Conservation (phyloP, 257 asterid genomes). For the Fraxinus cuspidata region DNA sequence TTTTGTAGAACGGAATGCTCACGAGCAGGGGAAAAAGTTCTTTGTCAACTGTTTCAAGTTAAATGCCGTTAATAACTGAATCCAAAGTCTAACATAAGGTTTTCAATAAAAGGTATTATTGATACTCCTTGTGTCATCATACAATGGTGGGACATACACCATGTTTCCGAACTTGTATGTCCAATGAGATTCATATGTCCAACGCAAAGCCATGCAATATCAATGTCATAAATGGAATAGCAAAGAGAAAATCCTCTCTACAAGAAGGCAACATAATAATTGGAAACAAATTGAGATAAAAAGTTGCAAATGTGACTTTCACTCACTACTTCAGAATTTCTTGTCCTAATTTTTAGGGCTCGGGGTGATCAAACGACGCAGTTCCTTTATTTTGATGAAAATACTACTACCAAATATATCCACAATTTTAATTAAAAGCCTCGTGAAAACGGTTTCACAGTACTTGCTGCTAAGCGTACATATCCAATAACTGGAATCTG, state of each 20-base stretch:
- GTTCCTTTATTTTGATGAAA: neutral
- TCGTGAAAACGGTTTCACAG: neutral
- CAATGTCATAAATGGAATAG: neutral
- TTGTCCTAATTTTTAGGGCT: neutral
- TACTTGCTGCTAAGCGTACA: neutral
- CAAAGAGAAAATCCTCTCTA: neutral
- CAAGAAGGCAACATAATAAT: neutral
- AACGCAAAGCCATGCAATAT: neutral
- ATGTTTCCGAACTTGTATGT: neutral
- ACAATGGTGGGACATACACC: neutral
- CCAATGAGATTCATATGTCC: neutral
- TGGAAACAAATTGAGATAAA: neutral
- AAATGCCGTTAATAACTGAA: neutral
- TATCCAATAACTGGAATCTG: neutral
- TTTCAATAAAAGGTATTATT: neutral
- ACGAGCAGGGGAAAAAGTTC: neutral
- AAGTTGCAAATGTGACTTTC: neutral
- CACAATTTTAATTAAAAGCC: neutral
- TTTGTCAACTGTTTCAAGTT: neutral
- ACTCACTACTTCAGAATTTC: neutral
- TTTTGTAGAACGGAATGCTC: neutral
- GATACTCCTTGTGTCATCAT: neutral
- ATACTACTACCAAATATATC: neutral
- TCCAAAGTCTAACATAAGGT: neutral
- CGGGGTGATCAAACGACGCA: neutral